phyloP scores from a whole-genome alignment of 768 basidiomycete species.

The Tricholoma flavovirens region DNA sequence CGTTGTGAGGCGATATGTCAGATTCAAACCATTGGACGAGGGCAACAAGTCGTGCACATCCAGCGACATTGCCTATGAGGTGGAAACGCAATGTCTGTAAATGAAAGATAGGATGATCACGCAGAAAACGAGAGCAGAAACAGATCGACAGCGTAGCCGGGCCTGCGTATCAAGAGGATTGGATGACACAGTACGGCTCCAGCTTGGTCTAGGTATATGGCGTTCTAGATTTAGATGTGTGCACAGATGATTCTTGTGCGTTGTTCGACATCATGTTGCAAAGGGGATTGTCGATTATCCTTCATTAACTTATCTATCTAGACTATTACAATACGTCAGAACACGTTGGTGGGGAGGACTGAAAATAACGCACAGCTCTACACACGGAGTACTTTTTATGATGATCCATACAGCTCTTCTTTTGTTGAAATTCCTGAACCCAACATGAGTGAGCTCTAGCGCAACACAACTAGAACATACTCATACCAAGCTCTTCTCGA shows the following conservation, averaged over 20 bases:
- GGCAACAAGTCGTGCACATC: too few relatives aligned
- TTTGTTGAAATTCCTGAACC: conserved; percentile 33
- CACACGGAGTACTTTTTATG: conserved; percentile 16
- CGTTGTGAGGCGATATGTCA: too few relatives aligned
- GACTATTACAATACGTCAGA: conserved; percentile 1
- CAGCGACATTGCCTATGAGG: too few relatives aligned
- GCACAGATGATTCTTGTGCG: neutral
- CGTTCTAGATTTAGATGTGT: neutral
- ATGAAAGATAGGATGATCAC: too few relatives aligned
- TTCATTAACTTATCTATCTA: conserved; percentile 14
- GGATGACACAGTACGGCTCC: too few relatives aligned
- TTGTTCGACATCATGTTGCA: conserved; percentile 1
- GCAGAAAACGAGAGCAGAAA: too few relatives aligned
- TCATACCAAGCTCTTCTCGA: conserved; percentile 85
- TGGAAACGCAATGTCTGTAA: too few relatives aligned
- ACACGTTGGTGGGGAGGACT: neutral
- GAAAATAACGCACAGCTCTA: conserved; percentile 9
- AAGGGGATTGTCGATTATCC: conserved; percentile 6
- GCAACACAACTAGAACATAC: neutral
- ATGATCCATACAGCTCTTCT: conserved; percentile 40
- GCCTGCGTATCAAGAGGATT: neutral
- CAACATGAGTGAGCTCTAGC: neutral
- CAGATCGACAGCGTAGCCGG: too few relatives aligned
- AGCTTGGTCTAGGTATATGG: neutral
- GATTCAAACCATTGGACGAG: too few relatives aligned